Base-by-base conservation (phyloP, 139 green algal species). In the Closterium sp. region DNA sequence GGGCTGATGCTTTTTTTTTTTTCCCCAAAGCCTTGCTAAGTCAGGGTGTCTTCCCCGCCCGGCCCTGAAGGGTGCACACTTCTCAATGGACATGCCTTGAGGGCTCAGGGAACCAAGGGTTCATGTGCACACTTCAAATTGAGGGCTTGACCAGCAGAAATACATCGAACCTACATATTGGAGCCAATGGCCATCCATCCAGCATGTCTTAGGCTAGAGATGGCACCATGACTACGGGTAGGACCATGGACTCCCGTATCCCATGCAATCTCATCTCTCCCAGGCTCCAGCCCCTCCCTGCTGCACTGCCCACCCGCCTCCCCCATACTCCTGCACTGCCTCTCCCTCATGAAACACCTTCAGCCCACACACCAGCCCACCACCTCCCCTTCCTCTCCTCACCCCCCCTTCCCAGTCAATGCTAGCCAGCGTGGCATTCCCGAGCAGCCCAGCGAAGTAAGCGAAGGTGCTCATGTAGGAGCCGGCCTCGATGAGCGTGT, bases 381-480 rank as follows among this genome's bases (percentile, higher is more conserved):
- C 55, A 28, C 55, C 55, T 76, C 16, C 55, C 25, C 55, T 76
- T 19, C 55, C 55, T 76, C 55, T 76, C 55, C 55, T 16, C 25
- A 19, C 12, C 55, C 55, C 55, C 25, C 55, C 55, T 19, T 76
- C 55, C 84, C 31, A 88, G 84, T 88, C 32, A 35, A 88, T 36
- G 25, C 84, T 36, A 30, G 32, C 31, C 12, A 88, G 33, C 21
- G 84, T 88, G 12, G 21, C 32, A 12, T 88, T 88, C 31, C 84
- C 84, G 21, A 43, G 32, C 84, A 88, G 32, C 21, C 84, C 84
- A 35, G 84, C 84, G 43, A 88, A 88, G 31, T 88, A 36, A 16
- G 84, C 84, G 25, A 88, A 88, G 21, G 84, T 88, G 9, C 31
- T 43, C 32, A 88, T 28, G 33, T 88, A 88, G 31, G 84, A 88